Base-by-base conservation (phyloP, 1,139 yeast species). In the Saccharomyces hybrid region DNA sequence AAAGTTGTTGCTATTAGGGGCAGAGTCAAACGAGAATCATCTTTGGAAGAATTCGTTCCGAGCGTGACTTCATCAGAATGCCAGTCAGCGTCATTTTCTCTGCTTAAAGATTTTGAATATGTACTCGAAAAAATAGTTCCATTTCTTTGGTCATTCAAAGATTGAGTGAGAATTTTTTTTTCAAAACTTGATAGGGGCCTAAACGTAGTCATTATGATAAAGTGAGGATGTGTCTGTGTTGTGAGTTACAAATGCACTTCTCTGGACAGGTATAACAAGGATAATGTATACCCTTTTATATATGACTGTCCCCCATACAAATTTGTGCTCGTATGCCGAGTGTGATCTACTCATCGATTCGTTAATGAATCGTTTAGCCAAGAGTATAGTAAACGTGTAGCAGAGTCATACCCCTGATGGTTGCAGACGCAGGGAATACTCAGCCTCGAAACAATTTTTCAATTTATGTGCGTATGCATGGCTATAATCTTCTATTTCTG, bases 151-250 rank as follows among this genome's bases (percentile, higher is more conserved):
- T 59, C 59, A 38, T 60, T 62, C 3, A 61, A 46, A 4, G 62
- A 57, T 51, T 66, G 64, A 9, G 57, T 44, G 11, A 65, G 55
- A 26, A 65, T 42, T 51, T 58, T 62, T 52, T 60, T 63, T 55
- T 66, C 69, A 42, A 56, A 63, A 13, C 59, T 57, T 32, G 64
- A 58, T 38, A 66, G 52, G n/a, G 58, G 50, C 60, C 69, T 64
- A 14, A 47, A 50, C 28, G 46, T 44, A 2, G 48, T 31, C 26
- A 28, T 47, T 16, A 47, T n/a, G 3, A 13, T 28, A 47, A 14
- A 46, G 28, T 31, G 23, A 47, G 32, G 32, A 34, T 1, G 5
- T 34, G 42, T 5, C 42, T 34, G 23, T 34, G 5, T 34, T 34
- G n/a, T 34, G 16, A 14, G 23, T 14, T 14, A 4, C 16, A 8